Percentiles rank a stretch among this genome's conserved stretches.
Evolutionary conservation across 2,329 filamentous ascomycete genomes (phyloP).

Genomic region (Pezicula rhizophila): DNA sequence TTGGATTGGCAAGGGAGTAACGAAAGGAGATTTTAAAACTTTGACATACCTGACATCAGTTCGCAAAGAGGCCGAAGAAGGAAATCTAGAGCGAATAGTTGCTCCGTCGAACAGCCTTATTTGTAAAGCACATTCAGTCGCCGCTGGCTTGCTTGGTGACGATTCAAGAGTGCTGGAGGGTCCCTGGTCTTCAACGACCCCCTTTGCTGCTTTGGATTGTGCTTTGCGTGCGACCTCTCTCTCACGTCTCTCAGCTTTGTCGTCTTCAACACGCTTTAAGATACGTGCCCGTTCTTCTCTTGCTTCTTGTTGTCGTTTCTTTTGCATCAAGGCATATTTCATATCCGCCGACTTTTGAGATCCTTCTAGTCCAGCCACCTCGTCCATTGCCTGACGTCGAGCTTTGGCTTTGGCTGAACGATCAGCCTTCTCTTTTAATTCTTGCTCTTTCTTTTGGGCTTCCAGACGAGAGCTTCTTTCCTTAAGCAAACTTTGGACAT

Average conservation of each 20-base stretch:
- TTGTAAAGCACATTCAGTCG: constrained; percentile 56
- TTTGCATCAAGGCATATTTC: constrained; percentile 48
- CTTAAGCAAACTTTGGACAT: constrained; percentile 35
- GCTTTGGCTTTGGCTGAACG: constrained; percentile 38
- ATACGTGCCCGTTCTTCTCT: constrained; percentile 66
- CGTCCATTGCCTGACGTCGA: constrained; percentile 36
- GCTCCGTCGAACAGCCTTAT: constrained; percentile 80
- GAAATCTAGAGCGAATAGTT: constrained; percentile 68
- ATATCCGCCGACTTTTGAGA: constrained; percentile 34
- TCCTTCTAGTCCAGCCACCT: constrained; percentile 27
- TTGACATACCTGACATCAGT: constrained; percentile 46
- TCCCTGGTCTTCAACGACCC: constrained; percentile 1
- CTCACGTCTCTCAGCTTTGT: constrained; percentile 62
- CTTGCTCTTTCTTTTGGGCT: constrained; percentile 40
- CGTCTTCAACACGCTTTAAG: constrained; percentile 68
- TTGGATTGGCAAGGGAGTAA: too few relatives aligned
- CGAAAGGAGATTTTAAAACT: too few relatives aligned
- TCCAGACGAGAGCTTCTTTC: constrained; percentile 44
- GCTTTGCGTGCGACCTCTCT: constrained; percentile 45
- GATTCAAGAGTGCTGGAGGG: constrained; percentile 2
- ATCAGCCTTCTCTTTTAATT: constrained; percentile 29
- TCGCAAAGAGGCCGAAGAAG: constrained; percentile 54
- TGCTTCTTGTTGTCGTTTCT: constrained; percentile 57
- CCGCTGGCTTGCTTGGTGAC: constrained; percentile 4
- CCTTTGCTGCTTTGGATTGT: constrained; percentile 23